These are phyloP conservation scores for Fraxinus albicans DNA, from an alignment of 305 asterid species.

Conservation along the genomic window DNA sequence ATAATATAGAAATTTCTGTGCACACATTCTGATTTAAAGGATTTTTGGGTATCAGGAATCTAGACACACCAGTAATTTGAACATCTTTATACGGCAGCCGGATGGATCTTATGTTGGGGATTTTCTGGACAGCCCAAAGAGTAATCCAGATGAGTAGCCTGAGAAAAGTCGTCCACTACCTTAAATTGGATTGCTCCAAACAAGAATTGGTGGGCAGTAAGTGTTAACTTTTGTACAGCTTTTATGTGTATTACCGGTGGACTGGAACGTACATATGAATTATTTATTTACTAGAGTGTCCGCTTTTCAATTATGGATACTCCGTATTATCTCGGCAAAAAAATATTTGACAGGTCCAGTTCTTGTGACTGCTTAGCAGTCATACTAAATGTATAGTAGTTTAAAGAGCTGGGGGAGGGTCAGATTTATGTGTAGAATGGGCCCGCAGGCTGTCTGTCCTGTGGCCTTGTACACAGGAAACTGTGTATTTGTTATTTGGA, in stretches of 20 bases:
- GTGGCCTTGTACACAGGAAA: neutral
- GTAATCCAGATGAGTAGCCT: constrained; percentile 32
- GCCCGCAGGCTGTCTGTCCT: neutral
- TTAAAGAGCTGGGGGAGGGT: constrained; percentile 26
- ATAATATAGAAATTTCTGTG: neutral
- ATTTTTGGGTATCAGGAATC: constrained; percentile 39
- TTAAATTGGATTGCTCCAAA: constrained; percentile 19
- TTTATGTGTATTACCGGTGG: constrained; percentile 12
- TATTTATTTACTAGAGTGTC: constrained; percentile 25
- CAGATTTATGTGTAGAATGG: constrained; percentile 26
- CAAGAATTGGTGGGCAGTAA: neutral
- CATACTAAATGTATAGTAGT: constrained; percentile 25
- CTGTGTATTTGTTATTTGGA: neutral
- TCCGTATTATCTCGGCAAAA: constrained; percentile 21
- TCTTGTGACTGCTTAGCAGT: constrained; percentile 17
- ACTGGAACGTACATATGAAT: constrained; percentile 18
- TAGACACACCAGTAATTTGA: constrained; percentile 48
- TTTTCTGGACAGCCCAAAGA: constrained; percentile 52
- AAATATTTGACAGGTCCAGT: constrained; percentile 10
- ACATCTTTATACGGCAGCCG: constrained; percentile 55
- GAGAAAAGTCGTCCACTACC: constrained; percentile 19
- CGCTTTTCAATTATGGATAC: constrained; percentile 32
- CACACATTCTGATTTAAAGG: constrained; percentile 11
- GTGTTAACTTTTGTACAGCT: constrained; percentile 27
- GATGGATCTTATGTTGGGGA: constrained; percentile 59